Evolutionary conservation across 2,329 filamentous ascomycete species (phyloP).

Genomic region (Diplodia intermedia): DNA sequence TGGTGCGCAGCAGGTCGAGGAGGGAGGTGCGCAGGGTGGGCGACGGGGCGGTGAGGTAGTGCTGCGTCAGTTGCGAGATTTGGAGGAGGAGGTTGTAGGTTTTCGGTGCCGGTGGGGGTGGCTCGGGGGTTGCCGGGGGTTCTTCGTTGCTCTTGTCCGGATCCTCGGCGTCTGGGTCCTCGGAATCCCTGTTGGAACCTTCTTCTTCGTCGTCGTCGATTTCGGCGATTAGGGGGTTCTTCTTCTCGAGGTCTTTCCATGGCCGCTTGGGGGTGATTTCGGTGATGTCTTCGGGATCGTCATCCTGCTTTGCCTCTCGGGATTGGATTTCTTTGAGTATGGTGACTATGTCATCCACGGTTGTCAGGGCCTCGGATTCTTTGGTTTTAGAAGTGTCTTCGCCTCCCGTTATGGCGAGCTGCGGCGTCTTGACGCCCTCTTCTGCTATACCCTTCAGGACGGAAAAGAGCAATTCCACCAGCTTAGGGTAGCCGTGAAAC

Average conservation of each 20-base stretch:
- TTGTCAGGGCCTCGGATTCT: slow-evolving; percentile 14
- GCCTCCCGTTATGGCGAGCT: slow-evolving; percentile 54
- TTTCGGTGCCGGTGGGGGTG: slow-evolving; percentile 71
- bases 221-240: slow-evolving; percentile 41
- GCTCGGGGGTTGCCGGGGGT: slow-evolving; percentile 49
- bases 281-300: slow-evolving; percentile 38
- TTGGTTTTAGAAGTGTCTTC: slow-evolving; percentile 31
- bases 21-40: slow-evolving; percentile 79
- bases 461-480: slow-evolving; percentile 85
- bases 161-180: slow-evolving; percentile 33
- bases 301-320: slow-evolving; percentile 38
- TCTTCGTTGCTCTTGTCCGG: slow-evolving; percentile 42
- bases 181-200: slow-evolving; percentile 37
- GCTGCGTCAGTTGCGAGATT: slow-evolving; percentile 83
- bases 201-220: slow-evolving; percentile 41
- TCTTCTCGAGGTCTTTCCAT: slow-evolving; percentile 44
- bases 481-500: slow-evolving; percentile 87
- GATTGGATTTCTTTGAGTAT: slow-evolving; percentile 47
- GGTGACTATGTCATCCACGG: slow-evolving; percentile 38
- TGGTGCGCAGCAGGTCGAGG: slow-evolving; percentile 75
- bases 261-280: slow-evolving; percentile 42
- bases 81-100: slow-evolving; percentile 82
- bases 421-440: slow-evolving; percentile 71
- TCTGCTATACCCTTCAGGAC: slow-evolving; percentile 84
- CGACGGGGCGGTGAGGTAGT: slow-evolving; percentile 87